phyloP scores from a whole-genome alignment of 495 filamentous ascomycete species.

The Penicillium daleae region DNA sequence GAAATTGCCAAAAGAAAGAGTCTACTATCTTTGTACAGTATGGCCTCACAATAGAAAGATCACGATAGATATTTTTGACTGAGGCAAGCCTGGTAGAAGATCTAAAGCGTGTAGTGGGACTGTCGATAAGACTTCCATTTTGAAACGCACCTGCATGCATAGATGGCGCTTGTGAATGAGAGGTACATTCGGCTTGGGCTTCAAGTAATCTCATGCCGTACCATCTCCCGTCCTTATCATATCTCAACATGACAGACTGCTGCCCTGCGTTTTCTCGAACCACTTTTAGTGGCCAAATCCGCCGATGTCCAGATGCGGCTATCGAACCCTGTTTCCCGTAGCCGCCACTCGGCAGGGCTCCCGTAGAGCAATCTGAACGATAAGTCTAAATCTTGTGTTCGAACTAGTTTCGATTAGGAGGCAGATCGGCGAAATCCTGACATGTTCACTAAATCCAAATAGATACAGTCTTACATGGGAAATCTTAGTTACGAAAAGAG shows the following conservation, averaged over 20 bases:
- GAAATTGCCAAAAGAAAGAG: too few relatives aligned
- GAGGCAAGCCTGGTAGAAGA: too few relatives aligned
- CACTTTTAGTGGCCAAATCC: neutral
- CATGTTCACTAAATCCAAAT: neutral
- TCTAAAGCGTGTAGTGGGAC: too few relatives aligned
- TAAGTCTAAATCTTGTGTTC: neutral
- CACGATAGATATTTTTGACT: too few relatives aligned
- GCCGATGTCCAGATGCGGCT: neutral
- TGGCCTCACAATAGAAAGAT: too few relatives aligned
- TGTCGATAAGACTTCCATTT: neutral
- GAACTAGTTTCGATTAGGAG: neutral
- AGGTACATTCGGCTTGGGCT: neutral
- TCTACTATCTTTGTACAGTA: too few relatives aligned
- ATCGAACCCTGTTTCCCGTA: neutral
- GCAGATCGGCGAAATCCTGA: neutral
- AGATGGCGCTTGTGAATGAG: neutral
- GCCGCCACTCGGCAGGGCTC: slow-evolving; percentile 18
- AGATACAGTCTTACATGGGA: neutral
- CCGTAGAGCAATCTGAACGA: slow-evolving; percentile 4
- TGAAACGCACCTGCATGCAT: neutral
- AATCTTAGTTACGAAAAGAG: neutral
- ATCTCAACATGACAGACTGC: neutral
- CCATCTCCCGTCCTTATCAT: neutral
- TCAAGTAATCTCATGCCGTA: neutral
- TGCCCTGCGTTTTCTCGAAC: neutral